phyloP scores from a whole-genome alignment of 345 rosid species.

The Aquilaria yunnanensis region DNA sequence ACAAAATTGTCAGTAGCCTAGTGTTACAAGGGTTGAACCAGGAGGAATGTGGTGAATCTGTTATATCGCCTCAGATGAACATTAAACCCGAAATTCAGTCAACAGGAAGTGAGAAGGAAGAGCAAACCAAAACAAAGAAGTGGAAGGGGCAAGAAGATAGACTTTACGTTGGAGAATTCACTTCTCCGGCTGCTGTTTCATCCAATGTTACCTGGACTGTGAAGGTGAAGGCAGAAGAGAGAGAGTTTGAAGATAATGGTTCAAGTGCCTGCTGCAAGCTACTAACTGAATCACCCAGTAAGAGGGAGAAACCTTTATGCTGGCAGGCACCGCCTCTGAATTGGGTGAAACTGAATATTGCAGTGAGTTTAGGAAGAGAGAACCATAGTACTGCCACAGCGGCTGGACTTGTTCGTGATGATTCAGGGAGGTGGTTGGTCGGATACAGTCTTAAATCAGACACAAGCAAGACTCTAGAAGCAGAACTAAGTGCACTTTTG shows the following conservation, averaged over 20 bases:
- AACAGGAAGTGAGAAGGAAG: background rate
- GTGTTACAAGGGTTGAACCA: background rate
- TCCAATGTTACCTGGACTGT: background rate
- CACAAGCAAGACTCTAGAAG: constrained; percentile 9
- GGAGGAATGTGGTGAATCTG: background rate
- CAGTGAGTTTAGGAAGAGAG: constrained; percentile 16
- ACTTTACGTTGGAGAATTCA: background rate
- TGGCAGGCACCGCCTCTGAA: constrained; percentile 20
- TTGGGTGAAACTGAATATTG: constrained; percentile 44
- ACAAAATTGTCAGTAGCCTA: background rate
- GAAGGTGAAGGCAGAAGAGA: constrained; percentile 16
- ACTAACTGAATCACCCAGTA: background rate
- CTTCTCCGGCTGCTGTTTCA: background rate
- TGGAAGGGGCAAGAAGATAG: background rate
- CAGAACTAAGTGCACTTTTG: constrained; percentile 45
- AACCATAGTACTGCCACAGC: constrained; percentile 20
- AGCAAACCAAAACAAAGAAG: background rate
- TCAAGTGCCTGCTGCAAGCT: no score
- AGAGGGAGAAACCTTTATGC: constrained; percentile 6
- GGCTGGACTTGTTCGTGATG: constrained; percentile 43
- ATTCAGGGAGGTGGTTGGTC: constrained; percentile 46
- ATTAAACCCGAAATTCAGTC: background rate
- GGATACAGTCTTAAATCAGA: constrained; percentile 34
- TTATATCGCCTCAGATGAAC: background rate
- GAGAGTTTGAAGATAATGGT: background rate